phyloP scores from a whole-genome alignment of 768 basidiomycete species.

The Pisolithus sp. region DNA sequence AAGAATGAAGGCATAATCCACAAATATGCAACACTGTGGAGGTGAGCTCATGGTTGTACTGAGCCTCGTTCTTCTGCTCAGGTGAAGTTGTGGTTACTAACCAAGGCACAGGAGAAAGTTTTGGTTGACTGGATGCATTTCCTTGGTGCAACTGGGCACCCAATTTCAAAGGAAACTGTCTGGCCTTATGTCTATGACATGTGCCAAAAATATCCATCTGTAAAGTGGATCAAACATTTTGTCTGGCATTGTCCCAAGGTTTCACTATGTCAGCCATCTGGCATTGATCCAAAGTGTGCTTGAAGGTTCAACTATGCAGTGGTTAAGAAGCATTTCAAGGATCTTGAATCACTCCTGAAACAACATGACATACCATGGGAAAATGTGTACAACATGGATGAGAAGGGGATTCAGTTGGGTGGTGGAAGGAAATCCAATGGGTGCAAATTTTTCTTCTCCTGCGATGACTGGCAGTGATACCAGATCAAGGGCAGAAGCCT shows the following conservation, averaged over 20 bases:
- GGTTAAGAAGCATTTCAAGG: conserved; percentile 16
- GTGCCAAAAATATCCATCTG: conserved; percentile 13
- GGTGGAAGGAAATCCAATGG: conserved; percentile 1
- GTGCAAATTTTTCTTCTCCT: conserved; percentile 2
- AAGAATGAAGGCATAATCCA: too few relatives aligned
- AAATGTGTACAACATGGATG: conserved; percentile 12
- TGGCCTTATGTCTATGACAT: conserved; percentile 11
- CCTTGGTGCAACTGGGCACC: conserved; percentile 13
- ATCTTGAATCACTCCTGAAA: conserved; percentile 4
- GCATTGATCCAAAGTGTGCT: conserved; percentile 22
- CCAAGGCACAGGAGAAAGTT: conserved; percentile 16
- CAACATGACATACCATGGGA: conserved; percentile 4
- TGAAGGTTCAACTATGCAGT: conserved; percentile 12
- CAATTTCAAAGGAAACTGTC: conserved; percentile 11
- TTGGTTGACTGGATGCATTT: conserved; percentile 21
- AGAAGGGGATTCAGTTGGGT: conserved; percentile 12
- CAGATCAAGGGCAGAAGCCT: conserved; percentile 5
- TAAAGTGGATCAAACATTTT: conserved; percentile 9
- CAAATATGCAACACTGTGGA: too few relatives aligned
- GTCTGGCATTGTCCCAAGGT: conserved; percentile 10
- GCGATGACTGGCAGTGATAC: background rate
- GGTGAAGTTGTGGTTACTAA: background rate
- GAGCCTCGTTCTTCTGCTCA: too few relatives aligned
- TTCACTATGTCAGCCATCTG: conserved; percentile 14
- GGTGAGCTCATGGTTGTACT: too few relatives aligned